Evolutionary conservation across 257 asterid species (phyloP).

Genomic region (Craterostigma plantagineum): DNA sequence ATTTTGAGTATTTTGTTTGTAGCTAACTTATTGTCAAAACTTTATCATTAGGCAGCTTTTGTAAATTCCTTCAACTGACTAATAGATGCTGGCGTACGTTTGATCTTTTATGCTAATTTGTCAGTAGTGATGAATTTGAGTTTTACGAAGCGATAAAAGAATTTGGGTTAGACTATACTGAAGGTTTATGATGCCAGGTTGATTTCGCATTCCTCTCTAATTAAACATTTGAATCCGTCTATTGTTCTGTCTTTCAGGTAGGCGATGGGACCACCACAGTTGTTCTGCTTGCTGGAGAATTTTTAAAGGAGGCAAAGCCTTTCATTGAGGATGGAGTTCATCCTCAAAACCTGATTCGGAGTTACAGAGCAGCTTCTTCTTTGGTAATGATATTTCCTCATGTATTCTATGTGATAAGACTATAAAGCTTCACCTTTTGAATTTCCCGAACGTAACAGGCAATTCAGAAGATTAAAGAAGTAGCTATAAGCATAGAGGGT

Average conservation of each 20-base stretch:
- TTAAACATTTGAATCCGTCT: not conserved
- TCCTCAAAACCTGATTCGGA: constrained; percentile 84
- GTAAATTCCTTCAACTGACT: too few species aligned
- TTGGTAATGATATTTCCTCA: constrained; percentile 29
- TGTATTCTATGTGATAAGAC: constrained; percentile 5
- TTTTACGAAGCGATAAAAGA: too few species aligned
- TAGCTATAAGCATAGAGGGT: constrained; percentile 83
- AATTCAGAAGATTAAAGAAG: constrained; percentile 49
- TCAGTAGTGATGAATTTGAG: too few species aligned
- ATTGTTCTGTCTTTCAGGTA: constrained; percentile 37
- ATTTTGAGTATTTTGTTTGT: too few species aligned
- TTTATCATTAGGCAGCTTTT: too few species aligned
- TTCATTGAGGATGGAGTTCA: constrained; percentile 97
- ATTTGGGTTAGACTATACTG: too few species aligned
- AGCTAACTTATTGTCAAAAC: constrained; percentile 3
- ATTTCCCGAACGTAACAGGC: constrained; percentile 22
- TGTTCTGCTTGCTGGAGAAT: constrained; percentile 93
- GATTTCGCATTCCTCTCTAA: too few species aligned
- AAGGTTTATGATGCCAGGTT: too few species aligned
- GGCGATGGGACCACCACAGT: constrained; percentile 99
- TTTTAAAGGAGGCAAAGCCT: constrained; percentile 93
- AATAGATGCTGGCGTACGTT: too few species aligned
- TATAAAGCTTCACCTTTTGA: constrained; percentile 6
- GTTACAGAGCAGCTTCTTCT: constrained; percentile 63
- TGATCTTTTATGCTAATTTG: not conserved